Evolutionary conservation across 257 asterid species (phyloP).

Genomic region (Handroanthus guayacan): DNA sequence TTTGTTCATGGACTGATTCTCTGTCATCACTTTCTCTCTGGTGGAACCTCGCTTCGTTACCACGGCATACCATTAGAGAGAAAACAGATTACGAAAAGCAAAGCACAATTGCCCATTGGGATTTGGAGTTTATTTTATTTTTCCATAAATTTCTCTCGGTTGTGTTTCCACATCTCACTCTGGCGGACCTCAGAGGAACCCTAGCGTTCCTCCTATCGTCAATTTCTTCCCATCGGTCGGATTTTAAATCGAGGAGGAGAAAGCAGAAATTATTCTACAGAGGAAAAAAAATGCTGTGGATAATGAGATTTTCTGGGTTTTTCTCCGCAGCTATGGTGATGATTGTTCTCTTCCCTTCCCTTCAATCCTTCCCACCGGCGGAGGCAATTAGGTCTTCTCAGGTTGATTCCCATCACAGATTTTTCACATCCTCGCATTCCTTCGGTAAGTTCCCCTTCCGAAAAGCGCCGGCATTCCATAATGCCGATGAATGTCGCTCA

Average conservation of each 20-base stretch:
- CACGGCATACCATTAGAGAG: conserved; percentile 44
- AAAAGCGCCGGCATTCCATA: conserved; percentile 44
- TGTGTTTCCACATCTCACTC: conserved; percentile 34
- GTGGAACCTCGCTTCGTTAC: conserved; percentile 38
- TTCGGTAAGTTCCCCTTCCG: conserved; percentile 41
- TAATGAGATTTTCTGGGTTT: conserved; percentile 49
- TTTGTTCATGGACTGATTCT: conserved; percentile 42
- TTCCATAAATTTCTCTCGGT: conserved; percentile 11
- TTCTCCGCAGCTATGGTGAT: conserved; percentile 51
- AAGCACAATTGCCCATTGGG: conserved; percentile 13
- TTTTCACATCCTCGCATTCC: conserved; percentile 30
- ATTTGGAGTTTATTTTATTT: conserved; percentile 20
- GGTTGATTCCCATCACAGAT: conserved; percentile 29
- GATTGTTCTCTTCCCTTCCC: conserved; percentile 55
- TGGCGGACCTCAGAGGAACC: conserved; percentile 68
- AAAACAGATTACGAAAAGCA: conserved; percentile 12
- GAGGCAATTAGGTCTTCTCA: conserved; percentile 53
- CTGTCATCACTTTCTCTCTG: conserved; percentile 37
- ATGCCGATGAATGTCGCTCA: conserved; percentile 48
- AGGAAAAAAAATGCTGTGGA: conserved; percentile 48
- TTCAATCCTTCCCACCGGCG: conserved; percentile 62
- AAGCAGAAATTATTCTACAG: conserved; percentile 37
- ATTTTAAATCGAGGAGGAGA: conserved; percentile 46
- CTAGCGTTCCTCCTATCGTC: conserved; percentile 57
- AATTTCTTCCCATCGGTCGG: conserved; percentile 31